Base-by-base conservation (phyloP, 2,329 filamentous ascomycete genomes). In the Trichoderma endophyticum region DNA sequence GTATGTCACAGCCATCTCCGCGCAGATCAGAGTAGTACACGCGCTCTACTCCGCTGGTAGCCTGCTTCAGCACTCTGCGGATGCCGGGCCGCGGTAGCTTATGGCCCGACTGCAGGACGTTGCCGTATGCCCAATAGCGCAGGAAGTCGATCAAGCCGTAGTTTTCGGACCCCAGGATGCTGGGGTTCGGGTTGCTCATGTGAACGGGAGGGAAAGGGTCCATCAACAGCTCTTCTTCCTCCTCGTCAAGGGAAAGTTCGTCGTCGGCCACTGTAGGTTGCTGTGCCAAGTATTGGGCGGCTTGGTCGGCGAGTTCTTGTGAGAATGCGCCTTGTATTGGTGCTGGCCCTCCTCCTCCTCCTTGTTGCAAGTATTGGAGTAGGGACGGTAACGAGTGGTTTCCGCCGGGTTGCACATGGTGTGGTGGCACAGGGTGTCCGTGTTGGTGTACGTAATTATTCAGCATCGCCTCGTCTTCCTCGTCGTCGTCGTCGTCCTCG, bases 1-100 rank as follows among this genome's bases (percentile, higher is more conserved):
- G 89, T 28, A 90, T 78, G 75, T 91, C 89, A 71, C 81, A 88
- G 61, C 75, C 69, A 62, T 91, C 87, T 1, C 88, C 89, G n/a
- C 81, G 77, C 7, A 91, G 82, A 67, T 90, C 84, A 6, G 78
- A 76, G 72, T 85, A 86, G 3, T 77, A 72, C 36, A 83, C 75
- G 59, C 78, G 74, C 7, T 75, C 68, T 14, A 77, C 54, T 4
- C 64, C 65, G 15, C 72, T 36, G 24, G 65, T 65, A 14, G 76
- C 78, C 73, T 81, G 79, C 65, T 77, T 76, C 36, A 81, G 76
- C 65, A 84, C 81, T 8, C 77, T 73, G n/a, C 71, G 78, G 73
- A 77, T 76, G 72, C 71, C 76, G 18, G 77, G 81, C 74, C 74
- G 74, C 77, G 63, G 32, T 76, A 77, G 51, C 76, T 77, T 48